Evolutionary conservation across 2,329 filamentous ascomycete genomes (phyloP).

Genomic region (Aspergillus transmontanensis): DNA sequence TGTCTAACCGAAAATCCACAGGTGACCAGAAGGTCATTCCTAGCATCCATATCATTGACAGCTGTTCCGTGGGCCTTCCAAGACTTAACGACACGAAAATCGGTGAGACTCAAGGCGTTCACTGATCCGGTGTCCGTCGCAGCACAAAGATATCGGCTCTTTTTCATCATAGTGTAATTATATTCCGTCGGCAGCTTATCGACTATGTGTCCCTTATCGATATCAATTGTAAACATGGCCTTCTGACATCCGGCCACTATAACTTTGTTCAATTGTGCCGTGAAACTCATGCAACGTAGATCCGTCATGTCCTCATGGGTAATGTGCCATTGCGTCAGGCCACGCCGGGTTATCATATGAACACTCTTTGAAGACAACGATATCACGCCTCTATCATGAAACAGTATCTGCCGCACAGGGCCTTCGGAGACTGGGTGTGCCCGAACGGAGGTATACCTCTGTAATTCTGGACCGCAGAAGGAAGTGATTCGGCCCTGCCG

Average conservation of each 20-base stretch:
- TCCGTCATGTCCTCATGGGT: slow-evolving; percentile 79
- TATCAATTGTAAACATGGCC: slow-evolving; percentile 76
- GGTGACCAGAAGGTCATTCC: slow-evolving; percentile 91
- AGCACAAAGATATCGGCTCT: slow-evolving; percentile 84
- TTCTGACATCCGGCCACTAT: slow-evolving; percentile 85
- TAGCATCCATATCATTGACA: slow-evolving; percentile 96
- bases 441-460: slow-evolving; percentile 87
- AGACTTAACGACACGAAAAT: slow-evolving; percentile 75
- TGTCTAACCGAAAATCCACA: slow-evolving; percentile 90
- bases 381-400: slow-evolving; percentile 88
- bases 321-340: slow-evolving; percentile 86
- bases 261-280: slow-evolving; percentile 81
- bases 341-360: slow-evolving; percentile 84
- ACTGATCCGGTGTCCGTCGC: slow-evolving; percentile 81
- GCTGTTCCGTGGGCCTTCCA: slow-evolving; percentile 89
- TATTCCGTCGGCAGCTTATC: slow-evolving; percentile 73
- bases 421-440: slow-evolving; percentile 75
- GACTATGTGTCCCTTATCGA: slow-evolving; percentile 71
- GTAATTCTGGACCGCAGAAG: slow-evolving; percentile 82
- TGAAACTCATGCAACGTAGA: slow-evolving; percentile 92
- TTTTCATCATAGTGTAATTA: slow-evolving; percentile 90
- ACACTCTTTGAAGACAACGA: slow-evolving; percentile 80
- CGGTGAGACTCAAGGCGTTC: slow-evolving; percentile 80
- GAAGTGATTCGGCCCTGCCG: slow-evolving; percentile 81
- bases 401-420: slow-evolving; percentile 81